Percentiles rank a stretch among this genome's conserved stretches.
Conservation (phyloP, 2,329 filamentous ascomycete species). For the Alternaria alternata region DNA sequence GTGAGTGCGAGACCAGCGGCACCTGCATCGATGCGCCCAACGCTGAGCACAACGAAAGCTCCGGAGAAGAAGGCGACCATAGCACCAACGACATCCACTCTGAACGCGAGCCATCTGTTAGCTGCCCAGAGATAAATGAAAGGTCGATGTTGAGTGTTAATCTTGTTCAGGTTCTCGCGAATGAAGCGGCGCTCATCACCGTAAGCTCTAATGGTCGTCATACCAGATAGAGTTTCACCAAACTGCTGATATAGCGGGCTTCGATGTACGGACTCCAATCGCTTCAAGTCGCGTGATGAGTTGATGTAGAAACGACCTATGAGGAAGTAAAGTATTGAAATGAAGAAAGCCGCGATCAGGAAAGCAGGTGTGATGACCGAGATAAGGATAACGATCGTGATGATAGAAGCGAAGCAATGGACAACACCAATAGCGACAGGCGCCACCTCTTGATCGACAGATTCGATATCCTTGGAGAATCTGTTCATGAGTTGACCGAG, state of each 20-base stretch:
- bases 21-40: conserved; percentile 85
- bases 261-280: conserved; percentile 90
- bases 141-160: conserved; percentile 90
- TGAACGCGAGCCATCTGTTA: conserved; percentile 94
- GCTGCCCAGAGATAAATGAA: conserved; percentile 97
- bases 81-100: conserved; percentile 89
- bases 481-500: conserved; percentile 97
- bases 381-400: conserved; percentile 89
- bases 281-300: conserved; percentile 93
- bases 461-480: conserved; percentile 96
- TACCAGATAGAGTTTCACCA: conserved; percentile 90
- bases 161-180: conserved; percentile 83
- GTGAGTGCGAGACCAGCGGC: conserved; percentile 92
- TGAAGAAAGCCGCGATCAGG: conserved; percentile 84
- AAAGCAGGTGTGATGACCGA: conserved; percentile 90
- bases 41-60: conserved; percentile 84
- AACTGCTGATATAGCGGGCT: conserved; percentile 98
- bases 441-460: conserved; percentile 94
- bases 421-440: conserved; percentile 83
- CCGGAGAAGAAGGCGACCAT: conserved; percentile 93
- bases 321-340: conserved; percentile 80
- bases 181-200: conserved; percentile 94
- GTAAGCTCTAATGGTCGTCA: conserved; percentile 96
- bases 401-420: conserved; percentile 71
- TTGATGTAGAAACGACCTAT: conserved; percentile 89